Conservation (phyloP, 2,329 filamentous ascomycete species). For the Penicillium hesseltinei region DNA sequence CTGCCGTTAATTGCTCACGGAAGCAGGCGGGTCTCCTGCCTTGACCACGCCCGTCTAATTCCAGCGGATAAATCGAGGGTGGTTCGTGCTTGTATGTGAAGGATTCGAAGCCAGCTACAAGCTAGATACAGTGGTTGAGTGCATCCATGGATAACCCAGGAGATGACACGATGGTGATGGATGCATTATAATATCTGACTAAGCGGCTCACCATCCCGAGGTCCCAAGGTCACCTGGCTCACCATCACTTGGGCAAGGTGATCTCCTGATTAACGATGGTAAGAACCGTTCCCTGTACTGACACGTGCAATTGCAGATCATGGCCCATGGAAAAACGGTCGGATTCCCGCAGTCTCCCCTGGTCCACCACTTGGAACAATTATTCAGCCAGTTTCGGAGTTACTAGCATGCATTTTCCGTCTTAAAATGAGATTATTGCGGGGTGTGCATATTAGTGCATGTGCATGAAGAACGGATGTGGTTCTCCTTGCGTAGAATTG, state of each 20-base stretch:
- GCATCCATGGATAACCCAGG: too few relatives aligned
- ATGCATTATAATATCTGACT: too few relatives aligned
- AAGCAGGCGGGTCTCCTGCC: too few relatives aligned
- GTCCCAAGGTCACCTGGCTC: too few relatives aligned
- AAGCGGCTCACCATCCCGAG: too few relatives aligned
- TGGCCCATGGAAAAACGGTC: constrained; percentile 14
- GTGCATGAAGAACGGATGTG: not conserved
- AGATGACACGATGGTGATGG: not conserved
- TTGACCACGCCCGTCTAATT: not conserved
- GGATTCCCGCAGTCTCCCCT: constrained; percentile 1
- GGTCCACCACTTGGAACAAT: not conserved
- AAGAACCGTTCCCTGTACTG: not conserved
- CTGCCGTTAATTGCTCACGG: too few relatives aligned
- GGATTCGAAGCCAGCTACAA: not conserved
- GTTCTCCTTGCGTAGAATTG: not conserved
- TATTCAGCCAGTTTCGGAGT: not conserved
- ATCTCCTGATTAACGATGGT: not conserved
- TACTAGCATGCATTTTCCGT: not conserved
- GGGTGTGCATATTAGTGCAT: not conserved
- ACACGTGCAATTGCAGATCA: constrained; percentile 6
- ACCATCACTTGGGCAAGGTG: too few relatives aligned
- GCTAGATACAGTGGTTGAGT: not conserved
- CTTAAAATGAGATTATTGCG: not conserved
- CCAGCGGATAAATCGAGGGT: not conserved
- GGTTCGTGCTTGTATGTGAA: not conserved